Conservation (phyloP, 2,329 filamentous ascomycete species). For the Blastomyces emzantsi region DNA sequence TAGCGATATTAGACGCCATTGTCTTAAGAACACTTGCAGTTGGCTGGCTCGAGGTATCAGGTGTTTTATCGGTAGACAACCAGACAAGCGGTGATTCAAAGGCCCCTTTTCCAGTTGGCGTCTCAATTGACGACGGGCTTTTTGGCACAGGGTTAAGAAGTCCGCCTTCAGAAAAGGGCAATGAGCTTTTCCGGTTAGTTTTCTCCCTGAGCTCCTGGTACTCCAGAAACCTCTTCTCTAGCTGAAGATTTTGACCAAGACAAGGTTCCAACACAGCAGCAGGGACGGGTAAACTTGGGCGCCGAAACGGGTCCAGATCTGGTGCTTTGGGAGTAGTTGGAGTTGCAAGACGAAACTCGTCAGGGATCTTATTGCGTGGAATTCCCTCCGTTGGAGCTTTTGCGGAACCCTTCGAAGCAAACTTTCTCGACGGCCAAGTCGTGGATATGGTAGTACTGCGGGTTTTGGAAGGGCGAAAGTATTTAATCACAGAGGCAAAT, state of each 20-base stretch:
- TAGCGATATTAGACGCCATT: not conserved
- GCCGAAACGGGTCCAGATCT: not conserved
- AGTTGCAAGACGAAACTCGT: not conserved
- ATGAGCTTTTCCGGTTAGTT: not conserved
- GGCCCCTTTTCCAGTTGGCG: not conserved
- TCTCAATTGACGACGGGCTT: not conserved
- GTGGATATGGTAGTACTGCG: conserved; percentile 9
- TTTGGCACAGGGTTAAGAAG: not conserved
- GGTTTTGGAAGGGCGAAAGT: conserved; percentile 13
- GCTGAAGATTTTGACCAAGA: not conserved
- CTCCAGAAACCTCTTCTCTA: not conserved
- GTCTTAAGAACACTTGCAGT: not conserved
- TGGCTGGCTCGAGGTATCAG: not conserved
- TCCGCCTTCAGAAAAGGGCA: not conserved
- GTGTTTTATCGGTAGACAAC: not conserved
- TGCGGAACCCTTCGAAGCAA: not conserved
- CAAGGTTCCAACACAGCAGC: conserved; percentile 4
- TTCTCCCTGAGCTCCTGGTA: conserved; percentile 1
- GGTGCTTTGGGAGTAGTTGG: not conserved
- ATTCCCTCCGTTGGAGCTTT: not conserved
- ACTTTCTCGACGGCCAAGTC: conserved; percentile 7
- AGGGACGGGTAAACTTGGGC: conserved; percentile 2
- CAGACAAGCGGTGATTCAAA: not conserved
- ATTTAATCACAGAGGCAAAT: conserved; percentile 16
- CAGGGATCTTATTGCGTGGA: conserved; percentile 3